Evolutionary conservation across 2,329 filamentous ascomycete genomes (phyloP), one percentile per base, ranked within the genome.

Genomic region (Juglanconis juglandina): DNA sequence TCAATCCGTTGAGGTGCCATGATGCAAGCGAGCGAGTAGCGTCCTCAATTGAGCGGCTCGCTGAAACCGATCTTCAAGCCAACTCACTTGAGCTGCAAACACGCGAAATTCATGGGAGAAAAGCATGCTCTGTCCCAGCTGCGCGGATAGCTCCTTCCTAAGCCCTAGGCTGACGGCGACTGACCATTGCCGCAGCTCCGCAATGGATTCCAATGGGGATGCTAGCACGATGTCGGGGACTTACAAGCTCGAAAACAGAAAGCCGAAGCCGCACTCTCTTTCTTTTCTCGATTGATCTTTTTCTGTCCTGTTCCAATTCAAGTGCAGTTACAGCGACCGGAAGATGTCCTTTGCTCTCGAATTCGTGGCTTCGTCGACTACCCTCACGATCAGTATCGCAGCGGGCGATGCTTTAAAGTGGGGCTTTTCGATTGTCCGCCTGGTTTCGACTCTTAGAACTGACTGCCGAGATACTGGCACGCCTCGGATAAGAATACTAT

Each of bases 11-110:
- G 39, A 33, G 4, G 4, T 42, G 11, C 44, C 37, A 34, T 42
- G 42, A 24, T 42, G 6, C n/a, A 14, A 4, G 39, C 14, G 24
- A 50, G 55, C 32, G 14, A 24, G 24, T 24, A 24, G 24, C 24
- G 24, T 24, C 42, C 14, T 44, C 44, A 50, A 24, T 24, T 47
- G 37, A 60, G 47, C 48, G 53, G 58, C 58, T 57, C 58, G 57
- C 58, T 60, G 32, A 52, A 60, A 54, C 58, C 47, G 39, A 46
- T 30, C 14, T 6, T 13, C 10, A 42, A 13, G 10, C 39, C 39
- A 42, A 42, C 24, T 24, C 24, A 24, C 24, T 24, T 24, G 24
- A 24, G 24, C 24, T 24, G 24, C 24, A 24, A 24, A 24, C 24
- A 2, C 24, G 24, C 24, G 24, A 42, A 13, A 9, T 14, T 42